These are phyloP conservation scores for Verticillium alfalfae DNA, from an alignment of 2,329 filamentous ascomycete species.

Conservation along the genomic window DNA sequence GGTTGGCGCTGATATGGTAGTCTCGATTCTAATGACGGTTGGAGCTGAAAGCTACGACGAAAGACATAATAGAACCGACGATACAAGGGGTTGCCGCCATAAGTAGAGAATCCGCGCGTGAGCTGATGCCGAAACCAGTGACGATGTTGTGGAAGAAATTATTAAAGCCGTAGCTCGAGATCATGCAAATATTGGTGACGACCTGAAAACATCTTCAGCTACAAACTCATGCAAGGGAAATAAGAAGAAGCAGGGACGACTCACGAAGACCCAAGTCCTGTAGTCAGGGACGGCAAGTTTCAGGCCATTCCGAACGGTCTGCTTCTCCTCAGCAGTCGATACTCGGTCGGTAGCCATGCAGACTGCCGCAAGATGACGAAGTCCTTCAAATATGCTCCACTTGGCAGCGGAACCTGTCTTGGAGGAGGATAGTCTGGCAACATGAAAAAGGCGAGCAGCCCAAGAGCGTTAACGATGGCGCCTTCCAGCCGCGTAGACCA, in stretches of 20 bases:
- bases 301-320: constrained; percentile 38
- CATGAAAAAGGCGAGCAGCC: constrained; percentile 24
- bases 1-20: constrained; percentile 50
- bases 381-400: constrained; percentile 50
- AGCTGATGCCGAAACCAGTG: constrained; percentile 47
- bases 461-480: constrained; percentile 30
- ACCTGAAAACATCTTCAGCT: not conserved
- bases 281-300: constrained; percentile 41
- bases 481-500: constrained; percentile 29
- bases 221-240: not conserved
- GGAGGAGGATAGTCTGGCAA: constrained; percentile 59
- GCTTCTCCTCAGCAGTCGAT: constrained; percentile 2
- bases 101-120: constrained; percentile 48
- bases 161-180: constrained; percentile 53
- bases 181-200: constrained; percentile 46
- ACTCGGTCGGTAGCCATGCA: constrained; percentile 36
- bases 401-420: constrained; percentile 26
- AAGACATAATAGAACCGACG: constrained; percentile 47
- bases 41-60: constrained; percentile 54
- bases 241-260: not conserved
- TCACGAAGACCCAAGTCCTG: constrained; percentile 46
- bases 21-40: constrained; percentile 57
- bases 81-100: constrained; percentile 52
- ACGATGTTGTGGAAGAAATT: constrained; percentile 64
- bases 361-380: constrained; percentile 51